Evolutionary conservation across 208 protist genomes (phyloP), one percentile per base, ranked within the genome.

Genomic region (Phytomonas sp.): DNA sequence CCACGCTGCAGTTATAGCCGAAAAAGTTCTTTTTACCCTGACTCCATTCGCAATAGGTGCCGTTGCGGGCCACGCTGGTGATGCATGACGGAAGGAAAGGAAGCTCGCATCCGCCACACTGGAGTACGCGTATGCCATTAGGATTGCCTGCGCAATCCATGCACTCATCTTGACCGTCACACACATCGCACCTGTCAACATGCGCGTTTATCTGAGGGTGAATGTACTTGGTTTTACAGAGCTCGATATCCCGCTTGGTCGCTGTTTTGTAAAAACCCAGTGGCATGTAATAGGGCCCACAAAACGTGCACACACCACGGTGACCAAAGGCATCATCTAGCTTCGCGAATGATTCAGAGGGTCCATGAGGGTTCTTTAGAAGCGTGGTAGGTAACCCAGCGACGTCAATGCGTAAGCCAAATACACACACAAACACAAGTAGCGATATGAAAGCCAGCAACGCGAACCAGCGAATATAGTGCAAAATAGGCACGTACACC

Each of bases 291-390:
- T 87, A 87, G 13, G 74, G 65, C 2, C 72, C 78, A 61, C 82
- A 87, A 62, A 79, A 80, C 30, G 64, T 75, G 77, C 79, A 87
- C 30, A 23, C 60, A n/a, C 79, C 82, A 9, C 74, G 71, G 60
- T 78, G 78, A 28, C 69, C 78, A 53, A 70, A 84, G n/a, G 68
- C 43, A 59, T 78, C 72, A 37, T 78, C 74, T 56, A 82, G 60
- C 28, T 67, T 33, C 15, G 70, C 70, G 34, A 76, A 87, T 32
- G 17, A 60, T 31, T 32, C 43, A 4, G 72, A 61, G 28, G n/a
- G 20, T 7, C 28, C 68, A 1, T 59, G 11, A 26, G 78, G 71
- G 43, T 69, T 65, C 9, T 62, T 36, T 28, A 79, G 26, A 23
- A 82, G 72, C 30, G 76, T 81, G 20, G 70, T 67, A 2, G 82